A percentile compares a stretch with the other conserved stretches of the same genome.
Evolutionary conservation across 1,284 basidiomycete genomes (phyloP).

Genomic region (Mycena sp.): DNA sequence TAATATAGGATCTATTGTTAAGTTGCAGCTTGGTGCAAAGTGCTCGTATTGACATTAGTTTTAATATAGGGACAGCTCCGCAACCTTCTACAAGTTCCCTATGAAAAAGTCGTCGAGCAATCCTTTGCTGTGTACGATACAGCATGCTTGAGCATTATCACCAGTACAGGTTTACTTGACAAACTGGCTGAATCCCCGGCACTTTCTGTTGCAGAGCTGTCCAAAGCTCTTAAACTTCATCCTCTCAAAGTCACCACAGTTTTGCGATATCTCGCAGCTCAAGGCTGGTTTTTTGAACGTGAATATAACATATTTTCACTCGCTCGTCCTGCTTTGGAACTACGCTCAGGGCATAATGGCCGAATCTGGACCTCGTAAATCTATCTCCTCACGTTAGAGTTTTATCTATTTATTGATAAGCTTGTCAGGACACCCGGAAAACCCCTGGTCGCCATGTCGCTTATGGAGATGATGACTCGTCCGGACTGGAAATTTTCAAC

Average conservation of each 20-base stretch:
- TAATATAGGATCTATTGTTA: slow-evolving; percentile 4
- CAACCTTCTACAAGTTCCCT: slow-evolving; percentile 15
- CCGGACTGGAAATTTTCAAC: slow-evolving; percentile 43
- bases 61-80: slow-evolving; percentile 6
- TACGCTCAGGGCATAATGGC: slow-evolving; percentile 43
- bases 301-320: slow-evolving; percentile 47
- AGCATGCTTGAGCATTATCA: slow-evolving; percentile 1
- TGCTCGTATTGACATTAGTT: background rate
- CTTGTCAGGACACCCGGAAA: slow-evolving; percentile 45
- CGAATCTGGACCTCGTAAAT: slow-evolving; percentile 36
- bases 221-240: background rate
- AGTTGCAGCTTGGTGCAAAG: slow-evolving; percentile 37
- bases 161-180: slow-evolving; percentile 23
- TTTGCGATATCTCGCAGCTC: slow-evolving; percentile 46
- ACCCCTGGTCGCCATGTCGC: slow-evolving; percentile 42
- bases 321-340: slow-evolving; percentile 43
- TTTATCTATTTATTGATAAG: background rate
- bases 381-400: background rate
- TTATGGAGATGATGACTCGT: slow-evolving; percentile 47
- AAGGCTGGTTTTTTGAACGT: slow-evolving; percentile 50
- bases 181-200: slow-evolving; percentile 39
- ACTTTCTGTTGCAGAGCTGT: background rate
- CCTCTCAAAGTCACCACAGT: slow-evolving; percentile 22
- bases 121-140: slow-evolving; percentile 13
- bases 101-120: slow-evolving; percentile 15